Evolutionary conservation across 2,329 filamentous ascomycete species (phyloP), one percentile per base, ranked within the genome.

Genomic region (Alternaria panax): DNA sequence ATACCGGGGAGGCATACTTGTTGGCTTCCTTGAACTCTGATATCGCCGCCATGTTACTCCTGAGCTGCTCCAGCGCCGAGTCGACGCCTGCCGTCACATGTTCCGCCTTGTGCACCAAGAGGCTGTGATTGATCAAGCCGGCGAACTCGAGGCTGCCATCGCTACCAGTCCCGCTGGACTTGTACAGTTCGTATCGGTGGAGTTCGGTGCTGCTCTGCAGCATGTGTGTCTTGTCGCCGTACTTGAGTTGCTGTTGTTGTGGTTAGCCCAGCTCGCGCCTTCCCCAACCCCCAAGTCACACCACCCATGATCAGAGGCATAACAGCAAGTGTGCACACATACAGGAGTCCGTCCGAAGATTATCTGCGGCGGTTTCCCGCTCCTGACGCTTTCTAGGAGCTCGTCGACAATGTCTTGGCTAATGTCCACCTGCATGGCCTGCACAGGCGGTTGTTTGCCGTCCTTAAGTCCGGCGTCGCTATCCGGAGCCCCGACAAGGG

Each of bases 11-110:
- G 66, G 74, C 79, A 72, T 76, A 81, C 79, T 84, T 85, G 73
- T 86, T 87, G 36, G 86, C 86, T 74, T 87, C 83, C 75, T 87
- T 88, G 64, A 86, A 82, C 69, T 87, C 81, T 69, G 87, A 81
- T 51, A 86, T 82, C 22, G 85, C 83, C 60, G 83, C 87, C 73
- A 89, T 80, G 68, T 81, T 87, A 72, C 81, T 85, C 74, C 87
- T 83, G 54, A 89, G 79, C 38, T 82, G 83, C 53, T 85, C 85
- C 74, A 89, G 75, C 27, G 87, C 87, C 60, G 84, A 83, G 73
- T 89, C 87, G 38, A 83, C 83, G 61, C 83, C 84, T 27, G 84
- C 83, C 42, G 83, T 85, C 34, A 80, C 83, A 71, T 84, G 80
- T 72, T 84, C 80, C 38, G 83, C 83, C 75, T 84, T 84, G 68